Evolutionary conservation across 441 rosid genomes (phyloP).

Genomic region (Erodium trifolium): DNA sequence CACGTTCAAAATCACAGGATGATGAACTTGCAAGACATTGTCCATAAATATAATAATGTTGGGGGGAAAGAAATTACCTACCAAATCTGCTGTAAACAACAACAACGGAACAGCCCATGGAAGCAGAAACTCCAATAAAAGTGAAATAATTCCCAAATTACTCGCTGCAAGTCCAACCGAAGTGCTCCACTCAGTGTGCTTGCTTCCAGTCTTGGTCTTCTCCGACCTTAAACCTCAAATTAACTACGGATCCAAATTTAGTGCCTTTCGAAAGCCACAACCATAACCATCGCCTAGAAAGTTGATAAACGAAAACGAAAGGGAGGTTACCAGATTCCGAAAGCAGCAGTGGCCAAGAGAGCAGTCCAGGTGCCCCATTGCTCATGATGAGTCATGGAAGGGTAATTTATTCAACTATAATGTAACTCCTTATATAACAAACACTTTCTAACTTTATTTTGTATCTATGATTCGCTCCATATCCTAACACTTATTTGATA

Average conservation of each 20-base stretch:
- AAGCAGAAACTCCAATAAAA: constrained; percentile 55
- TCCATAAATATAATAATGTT: too few relatives aligned
- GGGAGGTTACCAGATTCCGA: constrained; percentile 47
- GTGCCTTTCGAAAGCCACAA: too few relatives aligned
- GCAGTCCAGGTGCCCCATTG: constrained; percentile 53
- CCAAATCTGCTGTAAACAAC: constrained; percentile 68
- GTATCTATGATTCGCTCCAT: too few relatives aligned
- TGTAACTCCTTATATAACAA: too few relatives aligned
- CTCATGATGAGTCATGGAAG: constrained; percentile 40
- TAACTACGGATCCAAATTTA: background rate
- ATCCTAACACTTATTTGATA: too few relatives aligned
- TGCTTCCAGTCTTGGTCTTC: constrained; percentile 64
- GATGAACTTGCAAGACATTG: too few relatives aligned
- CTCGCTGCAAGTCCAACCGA: constrained; percentile 70
- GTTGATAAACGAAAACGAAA: too few relatives aligned
- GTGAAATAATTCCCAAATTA: constrained; percentile 58
- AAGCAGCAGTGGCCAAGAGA: constrained; percentile 44
- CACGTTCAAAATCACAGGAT: too few relatives aligned
- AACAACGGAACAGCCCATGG: constrained; percentile 62
- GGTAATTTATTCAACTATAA: too few relatives aligned
- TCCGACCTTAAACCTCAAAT: constrained; percentile 43
- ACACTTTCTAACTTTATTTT: too few relatives aligned
- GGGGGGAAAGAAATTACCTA: too few relatives aligned
- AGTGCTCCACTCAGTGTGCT: constrained; percentile 68
- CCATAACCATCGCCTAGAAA: too few relatives aligned